phyloP scores from a whole-genome alignment of 73 alveolate genomes.

The Tetrahymena borealis region DNA sequence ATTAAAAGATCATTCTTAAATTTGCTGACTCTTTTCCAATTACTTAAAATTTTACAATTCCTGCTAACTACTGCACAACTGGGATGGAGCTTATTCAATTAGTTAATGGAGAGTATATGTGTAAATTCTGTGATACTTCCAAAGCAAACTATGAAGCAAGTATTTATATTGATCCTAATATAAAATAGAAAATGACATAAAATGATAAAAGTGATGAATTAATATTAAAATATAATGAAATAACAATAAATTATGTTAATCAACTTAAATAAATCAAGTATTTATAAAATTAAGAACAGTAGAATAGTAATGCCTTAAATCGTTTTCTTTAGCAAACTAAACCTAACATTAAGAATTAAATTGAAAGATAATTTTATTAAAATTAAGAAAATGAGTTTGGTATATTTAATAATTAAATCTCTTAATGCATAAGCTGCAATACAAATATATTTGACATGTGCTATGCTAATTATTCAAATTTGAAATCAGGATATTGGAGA shows the following conservation, averaged over 20 bases:
- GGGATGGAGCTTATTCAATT: neutral
- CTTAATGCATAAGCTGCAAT: neutral
- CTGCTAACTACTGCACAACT: neutral
- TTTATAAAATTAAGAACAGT: neutral
- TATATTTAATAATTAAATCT: neutral
- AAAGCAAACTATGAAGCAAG: neutral
- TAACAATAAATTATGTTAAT: too few species aligned
- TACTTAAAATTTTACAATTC: neutral
- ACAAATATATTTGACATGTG: neutral
- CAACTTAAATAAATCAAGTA: too few species aligned
- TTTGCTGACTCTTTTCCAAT: neutral
- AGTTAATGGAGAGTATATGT: neutral
- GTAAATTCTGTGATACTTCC: neutral
- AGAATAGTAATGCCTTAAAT: neutral
- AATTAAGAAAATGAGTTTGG: neutral
- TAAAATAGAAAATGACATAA: too few species aligned
- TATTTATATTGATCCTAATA: neutral
- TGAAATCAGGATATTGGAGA: neutral
- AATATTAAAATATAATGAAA: too few species aligned
- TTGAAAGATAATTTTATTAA: neutral
- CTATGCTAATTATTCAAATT: neutral
- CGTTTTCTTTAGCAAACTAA: neutral
- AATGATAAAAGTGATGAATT: too few species aligned
- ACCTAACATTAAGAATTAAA: neutral
- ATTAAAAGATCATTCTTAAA: neutral